These are phyloP conservation scores for Phylloporus arenicola DNA, from an alignment of 768 basidiomycete genomes.

Conservation along the genomic window DNA sequence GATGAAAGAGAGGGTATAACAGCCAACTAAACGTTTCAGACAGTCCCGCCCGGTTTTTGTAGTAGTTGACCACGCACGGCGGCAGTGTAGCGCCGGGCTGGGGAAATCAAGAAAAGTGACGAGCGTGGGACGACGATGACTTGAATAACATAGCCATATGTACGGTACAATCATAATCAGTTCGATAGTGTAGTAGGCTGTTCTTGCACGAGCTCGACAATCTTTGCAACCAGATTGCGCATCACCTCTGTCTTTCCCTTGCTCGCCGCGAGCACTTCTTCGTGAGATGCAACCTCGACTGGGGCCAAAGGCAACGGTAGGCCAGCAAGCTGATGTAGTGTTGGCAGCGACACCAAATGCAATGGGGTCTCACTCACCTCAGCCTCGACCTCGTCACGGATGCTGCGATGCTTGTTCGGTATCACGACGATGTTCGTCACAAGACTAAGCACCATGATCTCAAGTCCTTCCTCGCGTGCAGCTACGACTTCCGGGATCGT, in stretches of 20 bases:
- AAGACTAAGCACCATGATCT: slow-evolving; percentile 74
- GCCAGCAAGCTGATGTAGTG: slow-evolving; percentile 52
- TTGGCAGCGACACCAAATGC: not conserved
- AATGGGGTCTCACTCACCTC: slow-evolving; percentile 46
- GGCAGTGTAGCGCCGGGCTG: slow-evolving; percentile 20
- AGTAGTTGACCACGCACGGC: slow-evolving; percentile 12
- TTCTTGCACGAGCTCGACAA: slow-evolving; percentile 43
- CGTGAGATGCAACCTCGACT: slow-evolving; percentile 61
- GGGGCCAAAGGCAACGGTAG: slow-evolving; percentile 38
- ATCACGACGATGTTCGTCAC: slow-evolving; percentile 85
- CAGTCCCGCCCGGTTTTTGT: slow-evolving; percentile 14
- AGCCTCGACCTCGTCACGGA: slow-evolving; percentile 69
- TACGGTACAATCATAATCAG: no score
- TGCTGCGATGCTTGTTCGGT: slow-evolving; percentile 57
- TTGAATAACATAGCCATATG: no score
- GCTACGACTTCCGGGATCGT: slow-evolving; percentile 87
- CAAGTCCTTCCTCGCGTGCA: slow-evolving; percentile 68
- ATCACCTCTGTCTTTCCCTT: slow-evolving; percentile 66
- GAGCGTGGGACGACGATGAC: slow-evolving; percentile 20
- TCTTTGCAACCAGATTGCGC: slow-evolving; percentile 60
- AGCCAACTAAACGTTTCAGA: slow-evolving; percentile 3
- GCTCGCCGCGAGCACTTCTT: slow-evolving; percentile 68
- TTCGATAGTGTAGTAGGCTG: not conserved
- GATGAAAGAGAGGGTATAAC: slow-evolving; percentile 12
- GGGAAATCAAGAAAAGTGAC: slow-evolving; percentile 2